Evolutionary conservation across 1,139 yeast species (phyloP), one percentile per base, ranked within the genome.

Genomic region (Yamadazyma friedrichii): DNA sequence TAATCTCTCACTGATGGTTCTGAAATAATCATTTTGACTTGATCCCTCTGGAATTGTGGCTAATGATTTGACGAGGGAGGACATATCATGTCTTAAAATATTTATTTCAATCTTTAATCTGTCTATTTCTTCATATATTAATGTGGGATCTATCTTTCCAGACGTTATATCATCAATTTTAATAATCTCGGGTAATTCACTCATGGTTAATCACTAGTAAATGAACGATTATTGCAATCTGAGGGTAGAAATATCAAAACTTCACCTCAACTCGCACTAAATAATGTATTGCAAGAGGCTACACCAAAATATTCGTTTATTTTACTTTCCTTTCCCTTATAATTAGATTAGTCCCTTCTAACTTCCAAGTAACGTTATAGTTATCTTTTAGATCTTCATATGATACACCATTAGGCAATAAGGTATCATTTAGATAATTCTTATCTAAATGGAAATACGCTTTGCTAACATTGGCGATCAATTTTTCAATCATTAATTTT

Each of bases 81-180:
- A 55, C 76, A 72, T 67, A 46, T 71, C 76, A 50, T 70, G 69
- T 39, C 77, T 59, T 35, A 72, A 56, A 22, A 68, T 58, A 45
- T 70, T 71, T 42, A 71, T 65, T 43, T 72, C 77, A n/a, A 61
- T 58, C 48, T 72, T 72, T 31, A 72, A 53, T 27, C 74, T 50
- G 20, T 72, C 76, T 38, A 72, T 56, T 47, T 72, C 77, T 27
- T 60, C 52, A 44, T 65, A 69, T 35, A 72, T 62, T 30, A 60
- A 47, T 9, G 57, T 54, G 3, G 76, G 70, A 29, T 68, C 68
- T 15, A 72, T 64, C 45, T 59, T 64, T 4, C 77, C 77, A 11
- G 74, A 65, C 6, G 75, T 60, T 30, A 72, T 67, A 48, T 72
- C 78, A 48, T 72, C 77, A n/a, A 72, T 71, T 46, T 65, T 71